Base-by-base conservation (phyloP, 768 basidiomycete species). In the Dioszegia crocea region DNA sequence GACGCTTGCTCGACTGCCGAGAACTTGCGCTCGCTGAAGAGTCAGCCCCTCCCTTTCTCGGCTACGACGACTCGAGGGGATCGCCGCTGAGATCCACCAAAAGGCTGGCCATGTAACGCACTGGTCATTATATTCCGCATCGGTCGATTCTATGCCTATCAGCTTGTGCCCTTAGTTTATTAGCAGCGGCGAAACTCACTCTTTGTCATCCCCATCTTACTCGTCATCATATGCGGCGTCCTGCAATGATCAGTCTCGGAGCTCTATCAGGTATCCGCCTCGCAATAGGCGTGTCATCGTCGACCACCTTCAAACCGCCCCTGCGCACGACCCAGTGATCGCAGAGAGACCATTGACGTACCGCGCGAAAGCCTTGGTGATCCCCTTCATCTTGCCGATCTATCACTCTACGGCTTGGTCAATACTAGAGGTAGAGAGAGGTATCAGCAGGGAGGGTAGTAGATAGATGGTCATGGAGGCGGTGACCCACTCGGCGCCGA, bases 121-220 rank as follows among this genome's bases (percentile, higher is more conserved):
- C 75, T 85, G 88, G 60, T 92, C 90, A 66, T 94, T 89, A 78
- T 91, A 94, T 74, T 93, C 91, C 19, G 88, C 84, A 80, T 93
- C 92, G 67, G 77, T 81, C 4, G 90, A 90, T 78, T 87, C 90
- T 85, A 33, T 14, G 67, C 17, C 27, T 38, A 50, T 62, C 48
- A 59, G 57, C n/a, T n/a, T 24, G 43, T 41, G 57, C 29, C 50
- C 36, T 50, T 51, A 30, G 54, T 53, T 59, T 39, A 39, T 55
- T 26, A 29, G 41, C 41, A 33, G 41, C 17, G 19, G 17, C 9
- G 64, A 46, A 2, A 76, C 84, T 80, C 73, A 94, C 94, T 93
- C 83, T 94, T 94, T 33, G 91, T 78, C 84, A 91, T 87, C 29
- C 96, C 96, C 68, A 88, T 86, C 80, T 86, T 89, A 70, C 83